Evolutionary conservation across 2,329 filamentous ascomycete genomes (phyloP).

Genomic region (Chalaropsis thielavioides): DNA sequence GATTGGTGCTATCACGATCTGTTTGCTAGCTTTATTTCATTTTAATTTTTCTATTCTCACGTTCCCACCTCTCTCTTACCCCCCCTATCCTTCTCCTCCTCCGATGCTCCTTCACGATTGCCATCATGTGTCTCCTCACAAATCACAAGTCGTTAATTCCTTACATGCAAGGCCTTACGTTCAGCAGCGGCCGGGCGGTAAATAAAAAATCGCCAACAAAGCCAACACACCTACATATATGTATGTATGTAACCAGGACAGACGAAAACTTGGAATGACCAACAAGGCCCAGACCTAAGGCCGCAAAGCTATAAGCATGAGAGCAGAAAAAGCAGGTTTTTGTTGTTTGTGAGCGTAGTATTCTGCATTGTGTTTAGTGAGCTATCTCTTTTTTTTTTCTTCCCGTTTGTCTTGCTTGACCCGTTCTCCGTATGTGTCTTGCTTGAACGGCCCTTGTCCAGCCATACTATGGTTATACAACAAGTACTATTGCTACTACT

Average conservation of each 20-base stretch:
- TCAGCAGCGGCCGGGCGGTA: neutral
- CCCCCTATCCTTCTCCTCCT: no score
- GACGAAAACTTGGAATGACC: neutral
- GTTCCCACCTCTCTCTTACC: neutral
- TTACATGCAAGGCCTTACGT: neutral
- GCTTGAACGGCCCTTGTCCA: neutral
- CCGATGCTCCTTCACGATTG: neutral
- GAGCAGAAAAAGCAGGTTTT: slow-evolving; percentile 13
- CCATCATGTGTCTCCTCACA: neutral
- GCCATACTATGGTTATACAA: neutral
- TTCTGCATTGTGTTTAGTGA: neutral
- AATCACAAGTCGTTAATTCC: neutral
- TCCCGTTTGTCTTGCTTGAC: neutral
- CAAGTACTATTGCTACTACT: no score
- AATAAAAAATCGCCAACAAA: neutral
- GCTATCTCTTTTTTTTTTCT: neutral
- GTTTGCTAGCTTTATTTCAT: neutral
- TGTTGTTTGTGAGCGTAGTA: slow-evolving; percentile 11
- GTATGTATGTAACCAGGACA: no score
- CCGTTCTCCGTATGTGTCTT: neutral
- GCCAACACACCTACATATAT: neutral
- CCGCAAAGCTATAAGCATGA: neutral
- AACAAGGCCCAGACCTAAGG: neutral
- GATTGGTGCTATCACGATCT: neutral
- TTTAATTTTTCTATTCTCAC: neutral